phyloP scores from a whole-genome alignment of 2,329 filamentous ascomycete species.

The Eutypa lata region DNA sequence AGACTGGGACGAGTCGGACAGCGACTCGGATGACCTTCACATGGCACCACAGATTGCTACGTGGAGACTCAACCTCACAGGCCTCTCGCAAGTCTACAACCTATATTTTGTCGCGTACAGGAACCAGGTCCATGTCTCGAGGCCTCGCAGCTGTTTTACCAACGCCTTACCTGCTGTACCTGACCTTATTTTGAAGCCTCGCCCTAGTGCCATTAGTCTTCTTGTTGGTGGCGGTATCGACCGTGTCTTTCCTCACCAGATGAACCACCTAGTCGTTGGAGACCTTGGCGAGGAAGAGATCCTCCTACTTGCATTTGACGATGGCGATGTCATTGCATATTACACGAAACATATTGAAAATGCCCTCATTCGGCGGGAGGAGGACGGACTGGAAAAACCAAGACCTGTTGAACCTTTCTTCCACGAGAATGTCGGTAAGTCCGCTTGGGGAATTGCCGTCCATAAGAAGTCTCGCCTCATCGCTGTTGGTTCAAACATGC shows the following conservation, averaged over 20 bases:
- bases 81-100: conserved; percentile 57
- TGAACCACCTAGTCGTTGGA: conserved; percentile 68
- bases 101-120: conserved; percentile 61
- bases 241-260: conserved; percentile 49
- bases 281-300: conserved; percentile 69
- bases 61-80: conserved; percentile 55
- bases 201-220: conserved; percentile 35
- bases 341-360: conserved; percentile 52
- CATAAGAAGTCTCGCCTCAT: conserved; percentile 80
- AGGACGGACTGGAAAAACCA: conserved; percentile 16
- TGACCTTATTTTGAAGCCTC: conserved; percentile 48
- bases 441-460: conserved; percentile 86
- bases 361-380: conserved; percentile 17
- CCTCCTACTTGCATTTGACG: conserved; percentile 65
- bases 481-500: conserved; percentile 76
- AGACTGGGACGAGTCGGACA: conserved; percentile 12
- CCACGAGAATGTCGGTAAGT: conserved; percentile 69
- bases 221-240: conserved; percentile 53
- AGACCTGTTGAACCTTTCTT: conserved; percentile 53
- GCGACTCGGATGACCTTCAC: conserved; percentile 2
- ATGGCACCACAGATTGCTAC: conserved; percentile 27
- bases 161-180: conserved; percentile 48
- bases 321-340: conserved; percentile 72
- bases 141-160: conserved; percentile 41
- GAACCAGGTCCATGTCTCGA: conserved; percentile 55